Evolutionary conservation across 371 early-diverging fungal species (phyloP), one percentile per base, ranked within the genome.

Genomic region (Lichtheimia corymbifera): DNA sequence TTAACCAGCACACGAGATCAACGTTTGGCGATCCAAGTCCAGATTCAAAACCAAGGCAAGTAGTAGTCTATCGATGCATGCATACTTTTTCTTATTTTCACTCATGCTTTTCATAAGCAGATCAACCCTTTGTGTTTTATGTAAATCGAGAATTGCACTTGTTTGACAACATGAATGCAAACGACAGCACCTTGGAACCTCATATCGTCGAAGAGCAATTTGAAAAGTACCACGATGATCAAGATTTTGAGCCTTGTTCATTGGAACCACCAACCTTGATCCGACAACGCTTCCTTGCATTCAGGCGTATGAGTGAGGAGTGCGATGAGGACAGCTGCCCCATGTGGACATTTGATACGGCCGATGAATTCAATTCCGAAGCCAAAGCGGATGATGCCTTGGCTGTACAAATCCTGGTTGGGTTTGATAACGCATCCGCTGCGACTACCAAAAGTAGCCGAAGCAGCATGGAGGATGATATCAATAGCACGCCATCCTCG

Each of bases 1-100:
- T 41, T 58, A 17, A 50, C 50, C 12, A 22, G 22, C 25, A 50
- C 59, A 35, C 27, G 40, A 49, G 50, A 49, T 58, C 59, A 45
- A 41, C 59, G 59, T 40, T 17, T 58, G 6, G 51, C 59, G 2
- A 45, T 58, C 17, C 59, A 58, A 50, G 41, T 58, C 20, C 27
- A 49, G 9, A 50, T 58, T 15, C 59, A 58, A 50, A 58, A 58
- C 49, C 59, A 58, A 50, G 49, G 59, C 50, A 45, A 52, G 27
- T 18, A n/a, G n/a, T n/a, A n/a, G n/a, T n/a, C n/a, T n/a, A 17
- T 2, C 0, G 5, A 12, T 0, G 5, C 9, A 7, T 28, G 28
- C 28, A 35, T 9, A 0, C 5, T 35, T 2, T 11, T 35, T 30
- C 3, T 35, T 28, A 7, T 7, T 11, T 2, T 11, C 35, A 35